Conservation (phyloP, 352 stramenopile species). For the Globisporangium radiosum region DNA sequence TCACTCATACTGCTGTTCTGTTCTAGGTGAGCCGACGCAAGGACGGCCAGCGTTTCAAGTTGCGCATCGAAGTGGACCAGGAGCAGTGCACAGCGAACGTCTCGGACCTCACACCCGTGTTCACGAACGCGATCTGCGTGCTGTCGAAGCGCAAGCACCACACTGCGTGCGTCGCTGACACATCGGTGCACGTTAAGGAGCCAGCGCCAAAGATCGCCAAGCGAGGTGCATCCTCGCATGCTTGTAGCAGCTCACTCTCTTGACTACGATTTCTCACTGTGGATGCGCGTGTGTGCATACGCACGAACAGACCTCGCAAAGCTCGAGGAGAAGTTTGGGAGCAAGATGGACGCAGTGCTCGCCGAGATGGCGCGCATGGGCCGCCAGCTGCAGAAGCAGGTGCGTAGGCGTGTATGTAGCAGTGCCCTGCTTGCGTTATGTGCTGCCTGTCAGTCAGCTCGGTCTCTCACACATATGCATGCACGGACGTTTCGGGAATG, state of each 20-base stretch:
- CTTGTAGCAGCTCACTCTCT: neutral
- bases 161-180: conserved; percentile 33
- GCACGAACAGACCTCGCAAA: conserved; percentile 34
- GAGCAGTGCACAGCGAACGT: conserved; percentile 80
- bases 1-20: neutral
- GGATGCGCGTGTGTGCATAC: neutral
- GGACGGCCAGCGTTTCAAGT: conserved; percentile 79
- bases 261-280: too few species aligned
- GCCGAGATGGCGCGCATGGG: conserved; percentile 46
- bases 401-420: conserved; percentile 2
- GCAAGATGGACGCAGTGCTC: conserved; percentile 46
- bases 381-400: conserved; percentile 63
- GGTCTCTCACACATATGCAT: neutral
- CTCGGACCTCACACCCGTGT: conserved; percentile 66
- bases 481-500: neutral
- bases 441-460: neutral
- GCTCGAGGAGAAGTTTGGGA: conserved; percentile 53
- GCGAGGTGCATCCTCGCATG: conserved; percentile 26
- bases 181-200: conserved; percentile 36
- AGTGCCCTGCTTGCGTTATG: neutral
- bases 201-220: conserved; percentile 56
- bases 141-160: conserved; percentile 81
- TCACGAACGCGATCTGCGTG: conserved; percentile 84
- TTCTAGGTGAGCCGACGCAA: conserved; percentile 67
- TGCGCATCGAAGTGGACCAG: conserved; percentile 80